These are phyloP conservation scores for Apiospora kogelbergensis DNA, from an alignment of 2,329 filamentous ascomycete species.

Conservation along the genomic window DNA sequence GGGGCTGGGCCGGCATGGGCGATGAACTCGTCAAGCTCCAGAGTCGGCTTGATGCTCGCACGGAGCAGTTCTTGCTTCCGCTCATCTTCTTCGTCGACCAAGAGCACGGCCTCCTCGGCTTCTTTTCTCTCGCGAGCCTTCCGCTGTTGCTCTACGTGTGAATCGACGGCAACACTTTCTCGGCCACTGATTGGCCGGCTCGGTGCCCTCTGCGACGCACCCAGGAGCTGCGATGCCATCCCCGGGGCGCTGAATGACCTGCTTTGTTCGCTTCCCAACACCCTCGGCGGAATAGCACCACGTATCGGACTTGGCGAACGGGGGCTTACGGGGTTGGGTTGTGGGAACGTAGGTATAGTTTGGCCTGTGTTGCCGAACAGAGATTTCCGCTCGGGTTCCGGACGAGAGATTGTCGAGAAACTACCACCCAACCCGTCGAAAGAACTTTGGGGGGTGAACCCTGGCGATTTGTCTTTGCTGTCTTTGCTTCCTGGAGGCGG, in stretches of 20 bases:
- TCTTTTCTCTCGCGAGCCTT: conserved; percentile 55
- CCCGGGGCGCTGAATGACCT: conserved; percentile 62
- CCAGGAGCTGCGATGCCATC: conserved; percentile 55
- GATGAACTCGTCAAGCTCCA: conserved; percentile 66
- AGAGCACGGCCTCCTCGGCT: conserved; percentile 54
- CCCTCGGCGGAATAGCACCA: conserved; percentile 51
- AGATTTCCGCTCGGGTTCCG: conserved; percentile 42
- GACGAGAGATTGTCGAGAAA: conserved; percentile 47
- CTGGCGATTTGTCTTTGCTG: conserved; percentile 43
- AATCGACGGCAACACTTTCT: conserved; percentile 42
- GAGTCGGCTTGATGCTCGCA: conserved; percentile 60
- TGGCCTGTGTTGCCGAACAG: conserved; percentile 57
- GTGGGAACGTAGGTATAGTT: conserved; percentile 54
- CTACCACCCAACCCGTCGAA: conserved; percentile 49
- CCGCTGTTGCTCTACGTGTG: conserved; percentile 50
- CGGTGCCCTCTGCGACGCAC: conserved; percentile 36
- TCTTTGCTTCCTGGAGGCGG: conserved; percentile 42
- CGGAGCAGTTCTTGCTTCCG: conserved; percentile 63
- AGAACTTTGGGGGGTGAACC: conserved; percentile 58
- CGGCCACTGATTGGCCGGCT: conserved; percentile 40
- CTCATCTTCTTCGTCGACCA: conserved; percentile 70
- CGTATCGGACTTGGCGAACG: conserved; percentile 73
- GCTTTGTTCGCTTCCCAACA: conserved; percentile 48
- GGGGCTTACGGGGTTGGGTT: conserved; percentile 56
- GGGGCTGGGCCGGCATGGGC: conserved; percentile 57